These are phyloP conservation scores for Inga laurina DNA, from an alignment of 306 rosid species.

Conservation along the genomic window DNA sequence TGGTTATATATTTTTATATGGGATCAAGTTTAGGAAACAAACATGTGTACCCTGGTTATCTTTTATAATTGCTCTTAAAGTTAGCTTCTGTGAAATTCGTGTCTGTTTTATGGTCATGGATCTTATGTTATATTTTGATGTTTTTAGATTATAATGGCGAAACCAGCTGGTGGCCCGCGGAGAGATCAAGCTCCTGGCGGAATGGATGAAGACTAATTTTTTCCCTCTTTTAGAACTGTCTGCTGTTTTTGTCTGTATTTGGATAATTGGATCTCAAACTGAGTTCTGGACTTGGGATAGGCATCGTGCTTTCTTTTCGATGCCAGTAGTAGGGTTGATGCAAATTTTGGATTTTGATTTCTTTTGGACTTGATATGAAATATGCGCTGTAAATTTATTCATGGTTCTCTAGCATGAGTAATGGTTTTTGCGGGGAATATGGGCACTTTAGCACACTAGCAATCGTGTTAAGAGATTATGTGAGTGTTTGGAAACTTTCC, in stretches of 20 bases:
- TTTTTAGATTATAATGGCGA: constrained; percentile 89
- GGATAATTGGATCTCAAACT: constrained; percentile 37
- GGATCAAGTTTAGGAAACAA: neutral
- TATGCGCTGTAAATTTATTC: constrained; percentile 38
- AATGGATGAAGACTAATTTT: constrained; percentile 77
- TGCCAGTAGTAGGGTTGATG: constrained; percentile 16
- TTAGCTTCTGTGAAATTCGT: neutral
- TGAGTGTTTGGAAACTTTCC: no score
- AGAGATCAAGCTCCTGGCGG: constrained; percentile 76
- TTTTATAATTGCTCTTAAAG: neutral
- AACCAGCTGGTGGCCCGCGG: constrained; percentile 98
- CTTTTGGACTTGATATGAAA: neutral
- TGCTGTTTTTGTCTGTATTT: constrained; percentile 16
- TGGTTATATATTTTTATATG: neutral
- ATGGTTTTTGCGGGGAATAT: neutral
- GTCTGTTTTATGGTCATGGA: neutral
- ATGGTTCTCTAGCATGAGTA: neutral
- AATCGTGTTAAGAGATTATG: neutral
- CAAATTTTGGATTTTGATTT: constrained; percentile 44
- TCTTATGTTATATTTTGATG: neutral
- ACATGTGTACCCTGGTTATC: neutral
- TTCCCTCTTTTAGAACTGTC: neutral
- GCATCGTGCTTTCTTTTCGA: constrained; percentile 33
- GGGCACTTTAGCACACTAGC: neutral
- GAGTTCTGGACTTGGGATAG: constrained; percentile 31